A percentile compares a stretch with the other conserved stretches of the same genome.
Evolutionary conservation across 257 asterid species (phyloP).

Genomic region (Dorcoceras hygrometricum): DNA sequence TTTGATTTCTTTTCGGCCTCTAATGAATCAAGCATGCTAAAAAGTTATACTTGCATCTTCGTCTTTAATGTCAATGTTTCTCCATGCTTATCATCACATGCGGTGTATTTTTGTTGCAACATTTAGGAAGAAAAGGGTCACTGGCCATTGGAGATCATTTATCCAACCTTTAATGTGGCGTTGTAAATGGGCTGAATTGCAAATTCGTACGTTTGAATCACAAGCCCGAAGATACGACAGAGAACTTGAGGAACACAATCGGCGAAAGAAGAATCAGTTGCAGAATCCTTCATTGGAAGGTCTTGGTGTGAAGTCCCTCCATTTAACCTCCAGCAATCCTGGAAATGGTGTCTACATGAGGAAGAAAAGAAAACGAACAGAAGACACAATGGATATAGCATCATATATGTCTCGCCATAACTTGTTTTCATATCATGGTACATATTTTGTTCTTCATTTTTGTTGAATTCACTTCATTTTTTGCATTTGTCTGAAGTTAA

Average conservation of each 20-base stretch:
- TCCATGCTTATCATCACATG: slow-evolving; percentile 6
- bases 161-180: slow-evolving; percentile 73
- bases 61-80: slow-evolving; percentile 2
- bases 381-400: slow-evolving; percentile 41
- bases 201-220: slow-evolving; percentile 49
- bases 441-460: slow-evolving; percentile 13
- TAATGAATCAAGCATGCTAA: not conserved
- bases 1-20: not conserved
- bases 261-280: slow-evolving; percentile 29
- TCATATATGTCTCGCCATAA: slow-evolving; percentile 67
- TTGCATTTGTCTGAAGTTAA: slow-evolving; percentile 20
- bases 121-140: slow-evolving; percentile 58
- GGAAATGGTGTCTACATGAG: slow-evolving; percentile 39
- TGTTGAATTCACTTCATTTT: slow-evolving; percentile 11
- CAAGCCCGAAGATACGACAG: slow-evolving; percentile 49
- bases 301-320: slow-evolving; percentile 41
- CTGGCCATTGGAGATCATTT: slow-evolving; percentile 69
- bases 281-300: slow-evolving; percentile 33
- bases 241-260: slow-evolving; percentile 40
- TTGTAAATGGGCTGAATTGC: slow-evolving; percentile 81
- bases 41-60: slow-evolving; percentile 1
- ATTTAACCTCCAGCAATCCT: slow-evolving; percentile 31
- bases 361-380: slow-evolving; percentile 62
- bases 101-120: slow-evolving; percentile 8
- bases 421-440: slow-evolving; percentile 73